phyloP scores from a whole-genome alignment of 176 grass and related monocot genomes.

The Oryza coarctata region DNA sequence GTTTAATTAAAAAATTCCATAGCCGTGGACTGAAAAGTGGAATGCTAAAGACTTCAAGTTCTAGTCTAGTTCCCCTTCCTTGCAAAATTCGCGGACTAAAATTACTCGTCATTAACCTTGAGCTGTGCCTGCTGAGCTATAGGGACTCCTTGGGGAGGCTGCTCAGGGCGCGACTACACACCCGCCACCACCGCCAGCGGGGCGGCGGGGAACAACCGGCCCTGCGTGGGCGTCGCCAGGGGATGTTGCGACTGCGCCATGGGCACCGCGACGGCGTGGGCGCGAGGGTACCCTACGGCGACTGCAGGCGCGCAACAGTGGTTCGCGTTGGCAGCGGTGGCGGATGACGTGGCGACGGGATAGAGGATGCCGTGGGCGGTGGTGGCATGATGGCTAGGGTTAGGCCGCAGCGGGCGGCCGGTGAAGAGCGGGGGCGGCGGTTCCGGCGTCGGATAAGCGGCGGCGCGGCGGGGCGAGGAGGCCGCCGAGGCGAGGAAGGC shows the following conservation, averaged over 20 bases:
- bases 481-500: conserved; percentile 34
- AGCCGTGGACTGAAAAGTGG: neutral
- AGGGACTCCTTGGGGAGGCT: conserved; percentile 42
- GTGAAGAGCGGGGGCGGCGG: conserved; percentile 33
- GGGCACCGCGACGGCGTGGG: conserved; percentile 45
- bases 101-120: conserved; percentile 46
- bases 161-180: conserved; percentile 19
- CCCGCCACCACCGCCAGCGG: conserved; percentile 26
- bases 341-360: conserved; percentile 8
- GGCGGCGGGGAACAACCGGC: conserved; percentile 19
- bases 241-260: conserved; percentile 23
- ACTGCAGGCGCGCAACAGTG: conserved; percentile 23
- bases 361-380: conserved; percentile 38
- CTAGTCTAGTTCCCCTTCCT: neutral
- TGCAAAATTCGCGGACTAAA: neutral
- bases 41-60: neutral
- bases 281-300: conserved; percentile 22
- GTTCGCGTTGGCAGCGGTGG: neutral
- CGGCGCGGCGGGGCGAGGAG: conserved; percentile 16
- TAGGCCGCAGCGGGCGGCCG: conserved; percentile 45
- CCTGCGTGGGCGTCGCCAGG: conserved; percentile 24
- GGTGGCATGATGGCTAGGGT: conserved; percentile 32
- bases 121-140: conserved; percentile 40
- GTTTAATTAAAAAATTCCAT: neutral
- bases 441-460: neutral